Base-by-base conservation (phyloP, 768 basidiomycete species). In the Suillus paluster region DNA sequence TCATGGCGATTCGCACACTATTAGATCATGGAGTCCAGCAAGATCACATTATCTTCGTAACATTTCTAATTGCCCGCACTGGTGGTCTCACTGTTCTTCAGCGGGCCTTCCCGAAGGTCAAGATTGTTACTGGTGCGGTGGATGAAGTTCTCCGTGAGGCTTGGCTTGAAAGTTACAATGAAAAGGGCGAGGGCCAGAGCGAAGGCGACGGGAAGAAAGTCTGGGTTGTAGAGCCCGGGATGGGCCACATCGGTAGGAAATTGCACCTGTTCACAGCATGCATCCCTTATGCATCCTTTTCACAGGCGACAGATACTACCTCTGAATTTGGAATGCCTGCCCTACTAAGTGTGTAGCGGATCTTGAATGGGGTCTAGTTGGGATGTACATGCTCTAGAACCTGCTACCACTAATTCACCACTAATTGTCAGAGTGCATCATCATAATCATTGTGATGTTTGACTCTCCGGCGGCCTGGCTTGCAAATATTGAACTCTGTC, bases 1-100 rank as follows among this genome's bases (percentile, higher is more conserved):
- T 98, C 74, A 98, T 99, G 97, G 90, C 95, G 0, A 92, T 99
- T 63, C 90, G 97, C 33, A 85, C 97, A 12, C 79, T 98, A 11
- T 83, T 99, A 19, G 97, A 99, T 71, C 97, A 99, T 67, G 95
- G 97, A 14, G 88, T 97, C 19, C 84, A 74, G 59, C 86, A 95
- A 73, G 86, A 90, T 63, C 87, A 85, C 68, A 96, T 97, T 66
- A 86, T 97, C 60, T 96, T 96, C 70, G 86, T 95, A 15, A 90
- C 94, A 0, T 94, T 97, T 77, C 81, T 98, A 10, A 90, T 97
- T 53, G 90, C 95, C 8, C 83, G 86, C n/a, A 82, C 79, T 17
- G 95, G 95, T 19, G 92, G 95, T 12, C 72, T 97, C 21, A 83
- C 84, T 3, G 85, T 92, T 1, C 81, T 99, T 23, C 86, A 87